phyloP scores from a whole-genome alignment of 2,329 filamentous ascomycete species.

The Fusarium annulatum region DNA sequence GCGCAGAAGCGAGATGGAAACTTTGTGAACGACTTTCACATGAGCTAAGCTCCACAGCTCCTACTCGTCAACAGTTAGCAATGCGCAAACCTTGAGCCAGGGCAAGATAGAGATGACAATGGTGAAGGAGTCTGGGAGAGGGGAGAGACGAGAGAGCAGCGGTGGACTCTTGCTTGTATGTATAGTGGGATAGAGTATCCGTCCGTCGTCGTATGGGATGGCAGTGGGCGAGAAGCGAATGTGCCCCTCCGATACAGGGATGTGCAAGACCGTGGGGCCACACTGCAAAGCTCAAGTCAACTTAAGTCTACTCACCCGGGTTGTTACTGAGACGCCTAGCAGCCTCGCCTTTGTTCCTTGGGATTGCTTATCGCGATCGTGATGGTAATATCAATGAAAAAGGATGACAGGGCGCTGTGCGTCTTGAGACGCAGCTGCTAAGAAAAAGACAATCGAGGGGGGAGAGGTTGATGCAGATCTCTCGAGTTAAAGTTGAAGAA shows the following conservation, averaged over 20 bases:
- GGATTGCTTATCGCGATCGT: neutral
- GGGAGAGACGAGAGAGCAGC: constrained; percentile 36
- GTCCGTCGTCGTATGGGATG: constrained; percentile 13
- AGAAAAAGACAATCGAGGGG: neutral
- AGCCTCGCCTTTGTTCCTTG: constrained; percentile 1
- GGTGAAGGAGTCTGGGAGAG: constrained; percentile 22
- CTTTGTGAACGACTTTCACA: constrained; percentile 40
- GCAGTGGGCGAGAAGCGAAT: constrained; percentile 43
- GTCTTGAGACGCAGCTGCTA: neutral
- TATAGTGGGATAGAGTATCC: constrained; percentile 22
- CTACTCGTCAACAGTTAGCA: constrained; percentile 37
- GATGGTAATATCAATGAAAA: neutral
- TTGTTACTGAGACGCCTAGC: neutral
- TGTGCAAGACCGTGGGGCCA: constrained; percentile 43
- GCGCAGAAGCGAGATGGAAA: constrained; percentile 27
- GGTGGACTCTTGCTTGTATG: constrained; percentile 41
- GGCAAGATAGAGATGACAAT: constrained; percentile 19
- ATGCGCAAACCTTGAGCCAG: constrained; percentile 32
- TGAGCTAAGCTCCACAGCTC: constrained; percentile 43
- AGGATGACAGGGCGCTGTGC: neutral
- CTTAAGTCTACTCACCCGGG: constrained; percentile 26
- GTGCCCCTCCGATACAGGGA: constrained; percentile 46
- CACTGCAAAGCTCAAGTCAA: constrained; percentile 35
- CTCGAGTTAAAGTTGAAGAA: constrained; percentile 32
- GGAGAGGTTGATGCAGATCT: constrained; percentile 3